Conservation (phyloP, 2,329 filamentous ascomycete species). For the Malbranchea zuffiana region DNA sequence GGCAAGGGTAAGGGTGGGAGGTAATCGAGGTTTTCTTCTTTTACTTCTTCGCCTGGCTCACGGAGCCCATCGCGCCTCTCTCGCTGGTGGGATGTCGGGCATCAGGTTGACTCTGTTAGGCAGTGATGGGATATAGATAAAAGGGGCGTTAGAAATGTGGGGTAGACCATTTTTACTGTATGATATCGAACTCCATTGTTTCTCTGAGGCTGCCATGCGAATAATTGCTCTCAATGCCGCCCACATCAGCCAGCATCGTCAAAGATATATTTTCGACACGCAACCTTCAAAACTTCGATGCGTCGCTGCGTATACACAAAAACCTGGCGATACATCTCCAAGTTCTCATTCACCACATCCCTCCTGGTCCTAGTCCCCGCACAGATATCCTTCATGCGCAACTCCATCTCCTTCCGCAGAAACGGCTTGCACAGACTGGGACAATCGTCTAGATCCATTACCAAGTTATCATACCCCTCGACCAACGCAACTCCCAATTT, state of each 20-base stretch:
- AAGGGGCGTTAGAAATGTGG: too few relatives aligned
- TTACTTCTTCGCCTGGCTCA: too few relatives aligned
- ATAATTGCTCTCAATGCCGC: too few relatives aligned
- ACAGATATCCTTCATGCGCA: constrained; percentile 94
- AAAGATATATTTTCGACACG: constrained; percentile 48
- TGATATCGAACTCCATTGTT: too few relatives aligned
- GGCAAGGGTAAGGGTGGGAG: too few relatives aligned
- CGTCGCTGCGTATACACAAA: constrained; percentile 72
- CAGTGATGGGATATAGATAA: too few relatives aligned
- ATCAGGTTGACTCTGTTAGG: too few relatives aligned
- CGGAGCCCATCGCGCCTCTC: too few relatives aligned
- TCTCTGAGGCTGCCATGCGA: too few relatives aligned
- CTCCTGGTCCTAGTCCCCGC: constrained; percentile 66
- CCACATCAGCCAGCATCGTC: constrained; percentile 4
- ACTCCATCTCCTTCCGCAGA: constrained; percentile 92
- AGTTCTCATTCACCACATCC: constrained; percentile 67
- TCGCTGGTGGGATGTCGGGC: too few relatives aligned
- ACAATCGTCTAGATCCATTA: constrained; percentile 57
- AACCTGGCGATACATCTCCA: constrained; percentile 76
- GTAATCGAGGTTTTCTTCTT: too few relatives aligned
- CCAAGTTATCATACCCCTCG: constrained; percentile 88
- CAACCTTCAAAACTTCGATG: constrained; percentile 52
- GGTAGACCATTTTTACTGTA: too few relatives aligned
- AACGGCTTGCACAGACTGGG: constrained; percentile 86
- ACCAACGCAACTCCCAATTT: constrained; percentile 84